Evolutionary conservation across 1,139 yeast species (phyloP), one percentile per base, ranked within the genome.

Genomic region (Taphrina flavorubra): DNA sequence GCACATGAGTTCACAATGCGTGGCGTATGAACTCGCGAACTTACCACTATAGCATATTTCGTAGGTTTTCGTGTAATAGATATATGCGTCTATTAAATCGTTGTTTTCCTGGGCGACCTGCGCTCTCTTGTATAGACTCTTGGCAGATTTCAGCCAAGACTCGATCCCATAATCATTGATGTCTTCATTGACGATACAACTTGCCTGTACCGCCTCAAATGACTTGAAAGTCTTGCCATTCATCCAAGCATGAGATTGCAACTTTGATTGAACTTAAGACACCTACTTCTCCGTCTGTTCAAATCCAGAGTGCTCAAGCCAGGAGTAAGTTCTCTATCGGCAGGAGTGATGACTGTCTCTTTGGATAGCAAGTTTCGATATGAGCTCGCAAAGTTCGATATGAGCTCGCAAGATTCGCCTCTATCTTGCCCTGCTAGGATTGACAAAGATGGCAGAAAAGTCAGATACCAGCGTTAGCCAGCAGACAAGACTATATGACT

Each of bases 141-240:
- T 63, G 36, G 67, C 67, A 20, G 67, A 53, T 18, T 56, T 46
- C 14, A 63, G 61, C 67, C 67, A 63, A 46, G 51, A 53, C 39
- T 63, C 67, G 53, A 63, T 36, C 11, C 53, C 51, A 16, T 36
- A 42, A 37, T 34, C 47, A 20, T 63, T 49, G n/a, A 63, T 40
- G 34, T 44, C 56, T 34, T 56, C 61, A 14, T 44, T 46, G n/a
- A 63, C 57, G 11, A 34, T 44, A 39, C 67, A 56, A 31, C 67
- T 42, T 8, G 36, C 49, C 39, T 55, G 59, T n/a, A 63, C 55
- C 7, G 56, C 67, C 47, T 63, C 61, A 42, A 63, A 63, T 20
- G 53, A 25, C 18, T 18, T 44, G 25, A 42, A 20, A 14, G 53
- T 11, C 36, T 34, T 60, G 65, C 65, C 65, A 47, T 60, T 47